Percentiles rank a stretch among this genome's conserved stretches.
phyloP scores from a whole-genome alignment of 169 alveolate genomes.

The Besnoitia besnoiti region DNA sequence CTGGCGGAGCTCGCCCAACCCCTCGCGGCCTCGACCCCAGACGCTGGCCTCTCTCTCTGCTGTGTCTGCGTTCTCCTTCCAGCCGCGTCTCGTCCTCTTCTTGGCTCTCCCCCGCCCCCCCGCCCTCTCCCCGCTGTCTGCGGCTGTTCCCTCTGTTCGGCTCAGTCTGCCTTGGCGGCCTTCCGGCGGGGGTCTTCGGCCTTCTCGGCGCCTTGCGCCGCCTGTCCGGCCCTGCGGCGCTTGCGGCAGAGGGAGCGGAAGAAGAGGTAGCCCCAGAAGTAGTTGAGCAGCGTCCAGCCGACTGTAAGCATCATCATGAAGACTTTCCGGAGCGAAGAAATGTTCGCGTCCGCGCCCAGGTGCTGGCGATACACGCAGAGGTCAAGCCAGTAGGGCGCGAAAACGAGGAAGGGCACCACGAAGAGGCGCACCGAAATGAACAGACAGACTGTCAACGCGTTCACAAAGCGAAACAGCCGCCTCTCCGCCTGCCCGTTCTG shows the following conservation, averaged over 20 bases:
- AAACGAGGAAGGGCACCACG: slow-evolving; percentile 35
- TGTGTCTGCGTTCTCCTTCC: not conserved
- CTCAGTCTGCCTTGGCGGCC: not conserved
- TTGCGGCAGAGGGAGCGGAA: not conserved
- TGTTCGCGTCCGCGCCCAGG: not conserved
- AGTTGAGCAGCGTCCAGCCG: slow-evolving; percentile 37
- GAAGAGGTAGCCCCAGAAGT: slow-evolving; percentile 32
- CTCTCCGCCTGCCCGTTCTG: not conserved
- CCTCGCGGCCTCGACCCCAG: no score
- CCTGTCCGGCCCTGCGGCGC: not conserved
- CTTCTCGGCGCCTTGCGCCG: not conserved
- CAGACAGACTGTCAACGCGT: not conserved
- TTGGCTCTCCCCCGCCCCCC: not conserved
- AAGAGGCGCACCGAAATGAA: slow-evolving; percentile 17
- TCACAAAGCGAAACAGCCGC: not conserved
- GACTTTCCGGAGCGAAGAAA: not conserved
- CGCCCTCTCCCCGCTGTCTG: not conserved
- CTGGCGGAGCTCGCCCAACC: no score
- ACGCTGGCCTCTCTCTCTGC: not conserved
- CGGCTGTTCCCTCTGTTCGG: not conserved
- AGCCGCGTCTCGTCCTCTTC: not conserved
- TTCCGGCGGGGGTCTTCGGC: not conserved
- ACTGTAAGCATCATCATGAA: slow-evolving; percentile 35
- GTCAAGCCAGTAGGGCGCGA: slow-evolving; percentile 23
- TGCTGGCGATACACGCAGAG: not conserved